Conservation (phyloP, 164 flowering plant species). For the Tinospora cordifolia region DNA sequence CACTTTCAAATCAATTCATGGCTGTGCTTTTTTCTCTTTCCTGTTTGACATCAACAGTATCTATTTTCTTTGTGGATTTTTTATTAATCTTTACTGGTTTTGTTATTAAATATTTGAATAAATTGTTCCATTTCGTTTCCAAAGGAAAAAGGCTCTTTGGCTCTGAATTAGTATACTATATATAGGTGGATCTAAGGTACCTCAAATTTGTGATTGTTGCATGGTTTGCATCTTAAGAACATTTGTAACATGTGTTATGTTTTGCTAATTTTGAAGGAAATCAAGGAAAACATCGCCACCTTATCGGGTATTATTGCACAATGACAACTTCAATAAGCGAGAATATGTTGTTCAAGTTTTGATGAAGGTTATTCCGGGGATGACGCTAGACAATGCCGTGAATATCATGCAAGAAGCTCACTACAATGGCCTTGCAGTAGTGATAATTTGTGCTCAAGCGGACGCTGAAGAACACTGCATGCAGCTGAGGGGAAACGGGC, state of each 20-base stretch:
- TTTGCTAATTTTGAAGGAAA: slow-evolving; percentile 45
- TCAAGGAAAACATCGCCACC: slow-evolving; percentile 78
- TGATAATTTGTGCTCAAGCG: slow-evolving; percentile 77
- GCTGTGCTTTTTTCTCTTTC: not conserved
- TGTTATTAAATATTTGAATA: too few species aligned
- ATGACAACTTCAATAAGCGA: slow-evolving; percentile 80
- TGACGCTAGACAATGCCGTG: slow-evolving; percentile 88
- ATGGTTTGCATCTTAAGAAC: not conserved
- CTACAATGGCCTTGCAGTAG: slow-evolving; percentile 73
- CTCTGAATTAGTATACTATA: not conserved
- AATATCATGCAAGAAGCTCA: slow-evolving; percentile 98
- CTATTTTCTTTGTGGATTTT: too few species aligned
- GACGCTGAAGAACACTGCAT: slow-evolving; percentile 94
- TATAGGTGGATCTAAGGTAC: too few species aligned
- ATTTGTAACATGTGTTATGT: not conserved
- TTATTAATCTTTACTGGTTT: too few species aligned
- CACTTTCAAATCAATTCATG: not conserved
- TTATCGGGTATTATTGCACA: slow-evolving; percentile 79
- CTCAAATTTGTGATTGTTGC: too few species aligned
- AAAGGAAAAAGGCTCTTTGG: too few species aligned
- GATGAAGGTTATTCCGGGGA: slow-evolving; percentile 95
- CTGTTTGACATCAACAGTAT: not conserved
- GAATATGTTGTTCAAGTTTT: slow-evolving; percentile 95
- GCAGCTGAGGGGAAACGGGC: slow-evolving; percentile 89
- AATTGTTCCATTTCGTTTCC: too few species aligned